Evolutionary conservation across 495 filamentous ascomycete species (phyloP), one percentile per base, ranked within the genome.

Genomic region (Podospora comata): DNA sequence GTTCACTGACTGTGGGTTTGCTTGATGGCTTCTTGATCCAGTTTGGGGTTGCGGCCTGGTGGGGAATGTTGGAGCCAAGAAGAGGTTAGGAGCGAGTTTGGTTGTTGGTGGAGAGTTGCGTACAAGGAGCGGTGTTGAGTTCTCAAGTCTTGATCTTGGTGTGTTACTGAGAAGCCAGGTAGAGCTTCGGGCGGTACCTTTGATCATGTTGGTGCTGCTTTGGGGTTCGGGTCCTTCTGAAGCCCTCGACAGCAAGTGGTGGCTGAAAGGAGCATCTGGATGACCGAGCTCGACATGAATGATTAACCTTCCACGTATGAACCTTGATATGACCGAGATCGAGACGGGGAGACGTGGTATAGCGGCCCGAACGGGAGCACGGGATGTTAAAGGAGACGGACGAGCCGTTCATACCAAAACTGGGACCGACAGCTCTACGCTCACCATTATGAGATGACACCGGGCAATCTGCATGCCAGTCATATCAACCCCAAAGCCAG

Each of bases 371-470:
- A n/a, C 55, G 55, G 55, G 55, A 26, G 55, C n/a, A 26, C 55
- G 55, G 55, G 55, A 58, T 58, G 55, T 19, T 58, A 26, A 26
- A 26, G 55, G 11, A 58, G 55, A 58, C 55, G 55, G 19, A 26
- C 39, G 55, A 26, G 55, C 18, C 55, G 55, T 58, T 19, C 18
- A 58, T 58, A 58, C 55, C 55, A 19, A 58, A 58, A 18, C 55
- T 58, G 20, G 20, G 55, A 58, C 23, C 23, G n/a, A 23, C 55
- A 13, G 55, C n/a, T 48, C 39, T 48, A 48, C 7, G 13, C 5
- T 48, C 39, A 48, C 13, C 39, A 48, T 48, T 48, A 48, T 48
- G 6, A 48, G 39, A 48, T 48, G 39, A 48, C 39, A 48, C 39
- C 15, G 39, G 39, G 15, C 39, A 11, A 48, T 11, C 39, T 13